phyloP scores from a whole-genome alignment of 805 yeast species.

The Kodamaea neixiangensis region DNA sequence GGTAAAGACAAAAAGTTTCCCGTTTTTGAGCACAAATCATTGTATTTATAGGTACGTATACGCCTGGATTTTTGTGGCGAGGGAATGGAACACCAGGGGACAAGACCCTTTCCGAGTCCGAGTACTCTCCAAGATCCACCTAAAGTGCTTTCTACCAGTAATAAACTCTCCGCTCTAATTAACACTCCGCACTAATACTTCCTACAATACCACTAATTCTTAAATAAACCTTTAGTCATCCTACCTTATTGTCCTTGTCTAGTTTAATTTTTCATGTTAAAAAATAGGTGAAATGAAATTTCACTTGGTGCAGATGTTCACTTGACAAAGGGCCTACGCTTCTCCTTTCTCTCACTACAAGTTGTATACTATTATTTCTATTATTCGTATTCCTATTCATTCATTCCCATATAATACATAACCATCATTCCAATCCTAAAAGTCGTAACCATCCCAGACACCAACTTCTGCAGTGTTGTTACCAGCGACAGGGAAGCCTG shows the following conservation, averaged over 20 bases:
- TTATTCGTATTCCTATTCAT: background rate
- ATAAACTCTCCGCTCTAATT: no score
- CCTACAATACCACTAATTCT: no score
- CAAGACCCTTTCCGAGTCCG: no score
- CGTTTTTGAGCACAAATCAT: background rate
- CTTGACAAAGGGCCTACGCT: background rate
- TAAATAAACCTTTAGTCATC: no score
- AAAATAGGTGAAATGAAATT: background rate
- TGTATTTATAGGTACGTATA: background rate
- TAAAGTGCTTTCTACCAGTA: no score
- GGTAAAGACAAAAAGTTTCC: background rate
- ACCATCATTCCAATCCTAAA: background rate
- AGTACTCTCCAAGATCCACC: no score
- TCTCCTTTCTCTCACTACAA: background rate
- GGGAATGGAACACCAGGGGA: background rate
- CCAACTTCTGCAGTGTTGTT: background rate
- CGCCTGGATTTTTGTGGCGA: background rate
- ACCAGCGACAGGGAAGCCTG: background rate
- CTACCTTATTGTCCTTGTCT: background rate
- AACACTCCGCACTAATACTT: no score
- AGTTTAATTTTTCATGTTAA: no score
- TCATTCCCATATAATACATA: background rate
- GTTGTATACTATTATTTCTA: background rate
- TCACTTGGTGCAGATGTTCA: background rate
- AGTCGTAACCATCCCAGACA: background rate